These are phyloP conservation scores for Phytophthora boehmeriae DNA, from an alignment of 352 stramenopile genomes.

Conservation along the genomic window DNA sequence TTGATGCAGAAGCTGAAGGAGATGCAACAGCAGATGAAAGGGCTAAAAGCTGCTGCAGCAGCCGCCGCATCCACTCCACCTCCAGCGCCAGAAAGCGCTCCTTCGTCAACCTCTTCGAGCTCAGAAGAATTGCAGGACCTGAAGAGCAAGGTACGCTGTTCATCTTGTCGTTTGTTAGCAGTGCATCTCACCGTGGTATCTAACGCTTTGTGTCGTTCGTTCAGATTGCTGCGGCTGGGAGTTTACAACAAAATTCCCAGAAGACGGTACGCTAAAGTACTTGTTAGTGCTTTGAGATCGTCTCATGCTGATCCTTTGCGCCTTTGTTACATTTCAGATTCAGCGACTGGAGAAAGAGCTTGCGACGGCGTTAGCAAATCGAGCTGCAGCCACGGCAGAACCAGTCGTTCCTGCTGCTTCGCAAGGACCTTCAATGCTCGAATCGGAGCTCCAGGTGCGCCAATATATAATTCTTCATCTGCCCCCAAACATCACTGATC, in stretches of 20 bases:
- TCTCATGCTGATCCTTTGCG: not conserved
- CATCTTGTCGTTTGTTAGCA: not conserved
- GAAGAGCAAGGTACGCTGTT: conserved; percentile 57
- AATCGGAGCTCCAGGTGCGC: conserved; percentile 47
- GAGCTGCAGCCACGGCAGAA: conserved; percentile 38
- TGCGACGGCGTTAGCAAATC: conserved; percentile 28
- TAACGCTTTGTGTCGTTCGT: not conserved
- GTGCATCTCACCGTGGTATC: not conserved
- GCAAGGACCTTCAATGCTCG: conserved; percentile 35
- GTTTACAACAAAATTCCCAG: conserved; percentile 36
- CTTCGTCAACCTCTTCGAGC: conserved; percentile 14
- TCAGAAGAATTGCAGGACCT: conserved; percentile 49
- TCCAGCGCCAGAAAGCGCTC: conserved; percentile 3
- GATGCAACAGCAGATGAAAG: conserved; percentile 57
- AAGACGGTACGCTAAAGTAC: conserved; percentile 51
- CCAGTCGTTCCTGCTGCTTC: conserved; percentile 15
- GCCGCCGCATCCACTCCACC: conserved; percentile 24
- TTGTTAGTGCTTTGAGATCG: not conserved
- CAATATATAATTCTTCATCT: not conserved
- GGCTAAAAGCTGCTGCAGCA: conserved; percentile 18
- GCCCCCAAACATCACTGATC: not conserved
- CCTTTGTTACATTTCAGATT: conserved; percentile 39
- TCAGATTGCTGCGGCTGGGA: conserved; percentile 47
- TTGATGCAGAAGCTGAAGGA: conserved; percentile 69
- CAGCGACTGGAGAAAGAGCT: conserved; percentile 67